Percentiles rank a stretch among this genome's conserved stretches.
phyloP scores from a whole-genome alignment of 1,284 basidiomycete species.

The Tranzscheliella williamsii region DNA sequence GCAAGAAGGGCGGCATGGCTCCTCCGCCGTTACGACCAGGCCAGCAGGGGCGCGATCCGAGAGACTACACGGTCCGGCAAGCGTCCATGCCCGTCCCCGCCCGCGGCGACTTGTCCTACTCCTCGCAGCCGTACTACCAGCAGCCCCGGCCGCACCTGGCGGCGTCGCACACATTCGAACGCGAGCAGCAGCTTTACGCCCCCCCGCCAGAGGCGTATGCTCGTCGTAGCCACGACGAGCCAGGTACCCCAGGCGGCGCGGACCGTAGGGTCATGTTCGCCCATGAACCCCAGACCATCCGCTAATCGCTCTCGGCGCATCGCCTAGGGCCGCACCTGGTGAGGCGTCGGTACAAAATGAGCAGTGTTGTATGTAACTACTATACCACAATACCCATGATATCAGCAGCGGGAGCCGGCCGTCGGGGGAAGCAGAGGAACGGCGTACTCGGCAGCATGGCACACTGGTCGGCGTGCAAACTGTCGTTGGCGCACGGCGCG shows the following conservation, averaged over 20 bases:
- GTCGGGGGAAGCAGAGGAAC: too few relatives aligned
- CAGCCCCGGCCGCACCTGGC: slow-evolving; percentile 2
- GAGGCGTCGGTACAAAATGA: too few relatives aligned
- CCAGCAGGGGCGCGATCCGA: neutral
- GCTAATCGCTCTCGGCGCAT: too few relatives aligned
- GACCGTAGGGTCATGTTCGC: neutral
- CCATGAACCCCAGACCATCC: neutral
- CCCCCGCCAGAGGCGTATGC: neutral
- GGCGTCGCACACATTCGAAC: neutral
- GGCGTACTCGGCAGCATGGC: too few relatives aligned
- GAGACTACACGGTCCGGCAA: slow-evolving; percentile 20
- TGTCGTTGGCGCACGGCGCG: too few relatives aligned
- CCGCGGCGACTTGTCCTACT: slow-evolving; percentile 2
- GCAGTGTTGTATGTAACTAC: too few relatives aligned
- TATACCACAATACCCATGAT: too few relatives aligned
- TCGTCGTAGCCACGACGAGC: neutral
- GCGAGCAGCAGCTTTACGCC: neutral
- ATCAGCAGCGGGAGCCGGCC: too few relatives aligned
- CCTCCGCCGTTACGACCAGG: neutral
- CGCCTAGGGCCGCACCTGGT: too few relatives aligned
- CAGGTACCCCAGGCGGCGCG: neutral
- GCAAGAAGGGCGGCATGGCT: neutral
- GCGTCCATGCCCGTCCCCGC: slow-evolving; percentile 18
- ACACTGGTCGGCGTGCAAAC: too few relatives aligned
- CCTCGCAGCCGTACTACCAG: slow-evolving; percentile 2